Evolutionary conservation across 73 alveolate genomes (phyloP), one percentile per base, ranked within the genome.

Genomic region (Paramecium biaurelia): DNA sequence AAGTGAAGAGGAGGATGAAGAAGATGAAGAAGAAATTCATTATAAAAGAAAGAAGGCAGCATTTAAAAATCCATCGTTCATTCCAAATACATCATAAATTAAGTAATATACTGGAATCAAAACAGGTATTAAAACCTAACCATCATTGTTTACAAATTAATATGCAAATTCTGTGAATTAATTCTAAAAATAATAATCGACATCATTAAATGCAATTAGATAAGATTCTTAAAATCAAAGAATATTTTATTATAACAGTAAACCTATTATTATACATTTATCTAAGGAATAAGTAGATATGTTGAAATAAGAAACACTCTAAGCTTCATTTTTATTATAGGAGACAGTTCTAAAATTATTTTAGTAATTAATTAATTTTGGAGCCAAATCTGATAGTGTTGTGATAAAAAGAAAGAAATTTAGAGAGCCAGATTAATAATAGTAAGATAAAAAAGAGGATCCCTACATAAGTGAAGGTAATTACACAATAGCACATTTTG

Each of bases 1-100:
- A n/a, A 95, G 93, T 42, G 79, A 87, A 3, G 92, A 84, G 26
- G 96, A 85, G 56, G 93, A 42, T 5, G 89, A 35, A 15, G 85
- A 85, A 37, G 92, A 88, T 23, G 63, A 88, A 15, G 87, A 70
- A 41, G 94, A 63, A 47, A 14, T 38, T n/a, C 42, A 53, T 34
- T 28, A 10, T 70, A 89, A 7, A 72, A 89, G 26, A 4, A 89
- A 70, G 47, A 70, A 45, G 49, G 28, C 41, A 35, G 85, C 67
- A 21, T 38, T 34, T 63, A 57, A 20, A 57, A 58, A 35, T 86
- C 59, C 89, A 67, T 43, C 67, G 49, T 0, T 89, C 26, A 12
- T 32, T 6, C 43, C 43, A 24, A 56, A 49, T 4, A 15, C 63
- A 49, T 6, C 63, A 15, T 11, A 49, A 49, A 4, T 23, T n/a